Percentiles rank a stretch among this genome's conserved stretches.
Conservation (phyloP, 345 rosid genomes). For the Cochlearia excelsa region DNA sequence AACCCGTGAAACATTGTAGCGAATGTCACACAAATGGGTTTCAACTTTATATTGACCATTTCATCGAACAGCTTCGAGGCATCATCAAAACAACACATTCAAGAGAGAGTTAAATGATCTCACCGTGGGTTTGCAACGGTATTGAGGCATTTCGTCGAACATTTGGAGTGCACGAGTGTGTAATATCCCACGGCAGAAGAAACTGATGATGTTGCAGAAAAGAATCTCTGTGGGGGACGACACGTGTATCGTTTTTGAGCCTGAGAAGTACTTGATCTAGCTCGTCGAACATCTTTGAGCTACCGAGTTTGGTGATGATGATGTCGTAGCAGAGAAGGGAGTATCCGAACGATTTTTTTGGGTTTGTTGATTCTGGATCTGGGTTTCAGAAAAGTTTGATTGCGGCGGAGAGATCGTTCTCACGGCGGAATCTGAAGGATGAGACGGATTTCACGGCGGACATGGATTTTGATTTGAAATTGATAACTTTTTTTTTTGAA, state of each 20-base stretch:
- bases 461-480: conserved; percentile 17
- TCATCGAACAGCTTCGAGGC: conserved; percentile 58
- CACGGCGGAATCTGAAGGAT: conserved; percentile 64
- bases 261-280: conserved; percentile 56
- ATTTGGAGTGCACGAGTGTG: conserved; percentile 46
- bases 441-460: conserved; percentile 42
- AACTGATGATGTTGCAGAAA: conserved; percentile 59
- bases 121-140: conserved; percentile 51
- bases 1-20: conserved; percentile 54
- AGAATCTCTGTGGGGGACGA: conserved; percentile 51
- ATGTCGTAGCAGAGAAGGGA: conserved; percentile 70
- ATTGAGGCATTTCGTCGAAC: conserved; percentile 67
- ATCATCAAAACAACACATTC: conserved; percentile 42
- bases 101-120: conserved; percentile 64
- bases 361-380: conserved; percentile 25
- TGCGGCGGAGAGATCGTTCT: conserved; percentile 64
- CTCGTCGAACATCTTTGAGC: conserved; percentile 70
- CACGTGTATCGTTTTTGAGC: conserved; percentile 48
- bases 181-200: conserved; percentile 54
- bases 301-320: conserved; percentile 72
- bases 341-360: conserved; percentile 42
- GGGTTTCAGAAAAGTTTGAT: conserved; percentile 56
- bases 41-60: conserved; percentile 54
- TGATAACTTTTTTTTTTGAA: too few relatives aligned
- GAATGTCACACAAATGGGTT: conserved; percentile 52